Evolutionary conservation across 2,329 filamentous ascomycete genomes (phyloP), one percentile per base, ranked within the genome.

Genomic region (Colletotrichum tofieldiae): DNA sequence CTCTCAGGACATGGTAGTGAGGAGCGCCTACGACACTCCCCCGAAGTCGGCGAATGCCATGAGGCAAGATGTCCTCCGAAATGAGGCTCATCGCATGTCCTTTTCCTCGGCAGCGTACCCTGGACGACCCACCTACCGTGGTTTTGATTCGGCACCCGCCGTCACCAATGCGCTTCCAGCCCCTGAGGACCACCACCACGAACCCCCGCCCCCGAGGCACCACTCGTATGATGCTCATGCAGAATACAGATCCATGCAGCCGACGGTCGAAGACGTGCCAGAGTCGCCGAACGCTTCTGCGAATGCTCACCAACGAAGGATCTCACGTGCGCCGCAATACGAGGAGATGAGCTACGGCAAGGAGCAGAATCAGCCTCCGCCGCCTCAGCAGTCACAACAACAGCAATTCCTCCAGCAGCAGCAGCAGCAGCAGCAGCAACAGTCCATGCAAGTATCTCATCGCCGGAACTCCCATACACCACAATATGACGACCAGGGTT

Each of bases 231-330:
- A 91, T 72, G 77, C 80, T 37, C 87, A 86, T 65, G 76, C 80
- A 47, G 85, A 85, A 51, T 82, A 84, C 76, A 84, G 85, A 70
- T 85, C 86, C 0, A 87, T 90, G 88, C 90, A 91, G 75, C 89
- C 88, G 3, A 91, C 87, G 8, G 90, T 90, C 7, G 91, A 93
- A 77, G 91, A 93, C 74, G 89, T 87, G 7, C 90, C 90, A 5
- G 89, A 91, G 60, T 87, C 88, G 1, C 83, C 84, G 1, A 77
- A 78, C 3, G 75, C 77, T 3, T 65, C 77, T 1, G 65, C 72
- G 12, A 71, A 77, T n/a, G 77, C 75, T 7, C 75, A 78, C 1
- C 76, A 75, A 56, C 77, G 78, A 51, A 77, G 77, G 23, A 74
- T 72, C 7, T 78, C 77, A 1, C 78, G 77, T 26, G 74, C 68